Conservation (phyloP, 306 rosid species). For the Echinosophora koreensis region DNA sequence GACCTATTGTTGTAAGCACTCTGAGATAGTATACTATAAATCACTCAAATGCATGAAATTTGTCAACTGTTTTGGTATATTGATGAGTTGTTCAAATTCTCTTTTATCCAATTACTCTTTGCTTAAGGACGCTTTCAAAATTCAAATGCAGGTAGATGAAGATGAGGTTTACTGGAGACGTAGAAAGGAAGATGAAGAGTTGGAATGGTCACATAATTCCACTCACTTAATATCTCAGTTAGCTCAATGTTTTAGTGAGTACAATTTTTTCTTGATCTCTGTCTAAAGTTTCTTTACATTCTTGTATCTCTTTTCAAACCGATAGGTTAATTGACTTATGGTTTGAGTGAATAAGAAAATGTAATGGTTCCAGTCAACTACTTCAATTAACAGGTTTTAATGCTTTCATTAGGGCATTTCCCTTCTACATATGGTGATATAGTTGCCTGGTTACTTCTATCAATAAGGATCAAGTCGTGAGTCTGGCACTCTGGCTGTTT, state of each 20-base stretch:
- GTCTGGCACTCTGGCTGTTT: slow-evolving; percentile 1
- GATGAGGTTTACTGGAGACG: slow-evolving; percentile 81
- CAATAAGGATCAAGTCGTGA: neutral
- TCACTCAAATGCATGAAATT: slow-evolving; percentile 27
- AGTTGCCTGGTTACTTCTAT: slow-evolving; percentile 1
- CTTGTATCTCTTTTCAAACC: slow-evolving; percentile 12
- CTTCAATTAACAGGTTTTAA: slow-evolving; percentile 13
- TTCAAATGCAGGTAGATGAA: slow-evolving; percentile 79
- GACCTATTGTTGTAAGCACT: slow-evolving; percentile 7
- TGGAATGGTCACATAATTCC: slow-evolving; percentile 82
- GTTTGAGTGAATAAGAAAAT: slow-evolving; percentile 22
- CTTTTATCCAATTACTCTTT: slow-evolving; percentile 34
- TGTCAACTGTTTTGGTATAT: slow-evolving; percentile 30
- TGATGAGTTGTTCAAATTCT: slow-evolving; percentile 23
- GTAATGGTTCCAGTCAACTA: neutral
- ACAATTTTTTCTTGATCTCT: slow-evolving; percentile 39
- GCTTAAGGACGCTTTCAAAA: slow-evolving; percentile 42
- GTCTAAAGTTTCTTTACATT: slow-evolving; percentile 7
- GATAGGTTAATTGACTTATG: neutral
- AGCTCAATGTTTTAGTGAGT: slow-evolving; percentile 90
- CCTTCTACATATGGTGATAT: slow-evolving; percentile 30
- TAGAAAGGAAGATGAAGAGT: slow-evolving; percentile 69
- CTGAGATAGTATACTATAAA: slow-evolving; percentile 4
- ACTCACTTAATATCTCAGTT: slow-evolving; percentile 77
- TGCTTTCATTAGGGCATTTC: neutral